Evolutionary conservation across 441 rosid genomes (phyloP), one percentile per base, ranked within the genome.

Genomic region (Caryocar brasiliense): DNA sequence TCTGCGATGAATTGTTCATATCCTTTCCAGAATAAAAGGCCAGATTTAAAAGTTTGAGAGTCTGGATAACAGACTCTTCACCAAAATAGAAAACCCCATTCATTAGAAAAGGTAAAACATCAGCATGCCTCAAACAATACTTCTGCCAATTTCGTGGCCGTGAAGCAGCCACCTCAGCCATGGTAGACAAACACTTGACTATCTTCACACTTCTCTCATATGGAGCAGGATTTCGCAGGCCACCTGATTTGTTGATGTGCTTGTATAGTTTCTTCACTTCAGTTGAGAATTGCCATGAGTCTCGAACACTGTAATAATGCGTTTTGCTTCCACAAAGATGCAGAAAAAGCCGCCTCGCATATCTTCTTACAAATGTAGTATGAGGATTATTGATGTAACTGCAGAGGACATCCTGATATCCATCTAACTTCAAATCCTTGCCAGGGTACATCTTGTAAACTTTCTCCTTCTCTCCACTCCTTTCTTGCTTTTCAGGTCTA

Each of bases 141-240:
- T 91, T 91, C 73, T 95, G 99, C 98, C 99, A 95, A 72, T 95
- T 95, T 32, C 95, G 88, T 51, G 99, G 99, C 59, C 99, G 78
- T n/a, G 95, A 77, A 45, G 76, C 73, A 47, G 97, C 98, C 51
- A 87, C 98, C 74, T 95, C 98, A 58, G 85, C 96, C 82, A 87
- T 95, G 33, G 91, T 78, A 52, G 95, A 82, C 60, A 95, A 82
- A 73, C 95, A 88, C 71, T 81, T 95, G 33, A 91, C 91, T 66
- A 91, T 81, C 80, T 95, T 91, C 55, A 87, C 96, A 78, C 99
- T 83, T 79, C 91, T 81, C 66, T 95, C 96, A 60, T 91, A 95
- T 7, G 94, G 80, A 37, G 86, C 73, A 68, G 80, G 74, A 72
- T 74, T 84, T 68, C 81, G 96, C 71, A 85, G 85, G 58, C 98